Conservation (phyloP, 1,284 basidiomycete species). For the Sanghuangporus weigelae region DNA sequence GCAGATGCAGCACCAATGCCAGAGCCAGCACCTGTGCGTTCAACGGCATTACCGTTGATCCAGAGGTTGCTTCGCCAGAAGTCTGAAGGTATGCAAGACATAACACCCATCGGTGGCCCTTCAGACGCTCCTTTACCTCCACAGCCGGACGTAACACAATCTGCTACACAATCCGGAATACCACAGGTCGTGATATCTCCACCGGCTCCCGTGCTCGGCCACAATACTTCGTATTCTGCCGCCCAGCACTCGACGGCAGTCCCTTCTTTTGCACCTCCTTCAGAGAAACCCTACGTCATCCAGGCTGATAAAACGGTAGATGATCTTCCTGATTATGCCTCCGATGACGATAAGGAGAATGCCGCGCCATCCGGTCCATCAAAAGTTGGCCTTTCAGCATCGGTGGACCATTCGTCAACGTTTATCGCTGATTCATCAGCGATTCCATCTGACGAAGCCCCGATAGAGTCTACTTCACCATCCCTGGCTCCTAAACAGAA, state of each 20-base stretch:
- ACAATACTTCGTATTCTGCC: too few relatives aligned
- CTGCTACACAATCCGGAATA: too few relatives aligned
- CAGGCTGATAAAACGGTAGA: neutral
- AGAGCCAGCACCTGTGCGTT: neutral
- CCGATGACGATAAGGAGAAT: neutral
- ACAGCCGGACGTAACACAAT: too few relatives aligned
- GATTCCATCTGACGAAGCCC: too few relatives aligned
- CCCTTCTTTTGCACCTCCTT: neutral
- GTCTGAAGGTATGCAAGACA: neutral
- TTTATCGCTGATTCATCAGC: too few relatives aligned
- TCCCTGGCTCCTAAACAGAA: too few relatives aligned
- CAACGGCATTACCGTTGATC: neutral
- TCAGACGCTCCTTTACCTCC: neutral
- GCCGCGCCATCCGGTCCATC: neutral
- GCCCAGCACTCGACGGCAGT: too few relatives aligned
- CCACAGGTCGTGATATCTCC: too few relatives aligned
- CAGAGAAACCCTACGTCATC: neutral
- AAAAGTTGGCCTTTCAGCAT: neutral
- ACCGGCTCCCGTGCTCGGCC: too few relatives aligned
- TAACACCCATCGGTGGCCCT: neutral
- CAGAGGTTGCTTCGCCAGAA: neutral
- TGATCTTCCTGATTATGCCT: neutral
- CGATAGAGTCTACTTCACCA: too few relatives aligned
- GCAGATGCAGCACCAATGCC: neutral
- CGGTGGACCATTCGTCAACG: too few relatives aligned